Conservation (phyloP, 306 rosid genomes). For the Lathyrus oleraceus region DNA sequence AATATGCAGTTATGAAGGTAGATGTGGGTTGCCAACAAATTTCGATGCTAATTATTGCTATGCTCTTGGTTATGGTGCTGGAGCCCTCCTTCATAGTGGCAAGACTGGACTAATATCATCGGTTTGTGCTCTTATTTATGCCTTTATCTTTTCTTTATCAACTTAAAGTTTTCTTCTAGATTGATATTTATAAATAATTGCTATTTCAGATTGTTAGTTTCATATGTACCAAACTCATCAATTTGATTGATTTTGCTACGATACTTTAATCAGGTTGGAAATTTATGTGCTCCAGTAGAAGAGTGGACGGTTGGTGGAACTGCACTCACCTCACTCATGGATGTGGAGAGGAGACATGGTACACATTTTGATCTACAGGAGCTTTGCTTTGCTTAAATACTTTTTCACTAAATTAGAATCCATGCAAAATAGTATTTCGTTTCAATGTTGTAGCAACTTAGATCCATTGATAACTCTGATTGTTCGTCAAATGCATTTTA, state of each 20-base stretch:
- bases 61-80: conserved; percentile 95
- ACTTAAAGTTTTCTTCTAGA: conserved; percentile 17
- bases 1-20: conserved; percentile 82
- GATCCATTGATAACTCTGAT: conserved; percentile 8
- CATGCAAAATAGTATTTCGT: background rate
- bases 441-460: background rate
- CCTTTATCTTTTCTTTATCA: conserved; percentile 21
- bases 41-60: conserved; percentile 91
- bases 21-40: conserved; percentile 97
- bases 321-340: conserved; percentile 89
- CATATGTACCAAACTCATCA: conserved; percentile 5
- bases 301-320: conserved; percentile 97
- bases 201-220: conserved; percentile 18
- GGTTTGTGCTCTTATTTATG: conserved; percentile 50
- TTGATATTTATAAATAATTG: background rate
- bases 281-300: conserved; percentile 85
- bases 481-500: conserved; percentile 17
- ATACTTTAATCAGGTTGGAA: conserved; percentile 66
- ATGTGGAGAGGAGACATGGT: conserved; percentile 99
- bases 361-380: conserved; percentile 7
- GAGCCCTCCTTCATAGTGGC: conserved; percentile 89
- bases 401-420: background rate
- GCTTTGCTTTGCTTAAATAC: background rate
- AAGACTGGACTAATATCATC: conserved; percentile 95
- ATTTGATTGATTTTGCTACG: conserved; percentile 20